Evolutionary conservation across 257 asterid species (phyloP).

Genomic region (Nicotiana tomentosiformis): DNA sequence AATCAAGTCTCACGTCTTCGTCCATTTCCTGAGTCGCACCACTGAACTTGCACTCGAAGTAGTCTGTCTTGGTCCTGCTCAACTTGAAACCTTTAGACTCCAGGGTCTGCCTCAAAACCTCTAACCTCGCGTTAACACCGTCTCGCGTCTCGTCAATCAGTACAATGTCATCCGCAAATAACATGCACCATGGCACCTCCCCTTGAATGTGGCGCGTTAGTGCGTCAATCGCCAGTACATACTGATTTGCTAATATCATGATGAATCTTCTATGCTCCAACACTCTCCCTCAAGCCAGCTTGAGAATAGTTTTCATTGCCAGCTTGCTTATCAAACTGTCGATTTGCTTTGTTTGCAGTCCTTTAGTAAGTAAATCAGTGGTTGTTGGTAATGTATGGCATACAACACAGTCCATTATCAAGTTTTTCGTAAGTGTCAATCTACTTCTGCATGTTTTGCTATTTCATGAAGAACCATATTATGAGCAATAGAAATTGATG

Average conservation of each 20-base stretch:
- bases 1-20: too few species aligned
- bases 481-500: background rate
- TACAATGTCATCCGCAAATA: too few species aligned
- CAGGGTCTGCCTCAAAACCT: too few species aligned
- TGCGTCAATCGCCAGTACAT: too few species aligned
- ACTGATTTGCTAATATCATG: background rate
- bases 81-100: too few species aligned
- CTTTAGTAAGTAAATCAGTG: background rate
- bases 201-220: too few species aligned
- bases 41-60: too few species aligned
- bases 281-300: background rate
- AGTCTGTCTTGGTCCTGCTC: too few species aligned
- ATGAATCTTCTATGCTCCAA: background rate
- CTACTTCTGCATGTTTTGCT: background rate
- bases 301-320: background rate
- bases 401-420: background rate
- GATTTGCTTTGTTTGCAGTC: background rate
- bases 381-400: background rate
- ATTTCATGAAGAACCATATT: background rate
- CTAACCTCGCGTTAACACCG: too few species aligned
- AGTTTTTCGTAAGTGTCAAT: background rate
- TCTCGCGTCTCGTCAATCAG: too few species aligned
- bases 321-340: background rate
- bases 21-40: too few species aligned
- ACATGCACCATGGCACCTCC: too few species aligned